Conservation (phyloP, 139 green algal species). For the Tetradesmus lagerheimii region DNA sequence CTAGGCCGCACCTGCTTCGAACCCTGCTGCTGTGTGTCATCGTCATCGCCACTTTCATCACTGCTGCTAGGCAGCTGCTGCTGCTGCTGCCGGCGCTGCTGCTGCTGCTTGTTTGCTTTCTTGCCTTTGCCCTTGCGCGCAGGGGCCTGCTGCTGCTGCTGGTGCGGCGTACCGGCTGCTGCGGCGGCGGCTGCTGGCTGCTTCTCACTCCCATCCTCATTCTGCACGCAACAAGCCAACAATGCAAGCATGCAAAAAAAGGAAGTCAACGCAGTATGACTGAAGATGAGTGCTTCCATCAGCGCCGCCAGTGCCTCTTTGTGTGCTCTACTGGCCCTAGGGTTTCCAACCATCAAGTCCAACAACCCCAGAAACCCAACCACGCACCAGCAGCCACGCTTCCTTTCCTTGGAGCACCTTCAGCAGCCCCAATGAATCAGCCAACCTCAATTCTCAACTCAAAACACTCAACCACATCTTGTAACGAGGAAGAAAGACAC, state of each 20-base stretch:
- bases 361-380: too few relatives aligned
- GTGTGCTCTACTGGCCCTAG: too few relatives aligned
- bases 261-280: background rate
- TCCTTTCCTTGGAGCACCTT: too few relatives aligned
- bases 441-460: too few relatives aligned
- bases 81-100: slow-evolving; percentile 12
- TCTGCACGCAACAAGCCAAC: background rate
- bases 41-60: background rate
- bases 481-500: too few relatives aligned
- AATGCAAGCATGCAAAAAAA: too few relatives aligned
- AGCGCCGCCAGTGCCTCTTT: too few relatives aligned
- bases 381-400: too few relatives aligned
- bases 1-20: background rate
- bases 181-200: slow-evolving; percentile 18
- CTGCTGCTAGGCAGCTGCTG: slow-evolving; percentile 16
- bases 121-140: background rate
- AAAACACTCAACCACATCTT: too few relatives aligned
- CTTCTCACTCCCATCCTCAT: background rate
- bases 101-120: slow-evolving; percentile 54
- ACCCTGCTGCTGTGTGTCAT: background rate
- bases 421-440: too few relatives aligned
- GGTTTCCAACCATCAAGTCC: too few relatives aligned
- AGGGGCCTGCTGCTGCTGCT: slow-evolving; percentile 33
- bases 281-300: too few relatives aligned
- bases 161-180: slow-evolving; percentile 16